These are phyloP conservation scores for Triticum monococcum DNA, from an alignment of 176 grass and related monocot species.

Conservation along the genomic window DNA sequence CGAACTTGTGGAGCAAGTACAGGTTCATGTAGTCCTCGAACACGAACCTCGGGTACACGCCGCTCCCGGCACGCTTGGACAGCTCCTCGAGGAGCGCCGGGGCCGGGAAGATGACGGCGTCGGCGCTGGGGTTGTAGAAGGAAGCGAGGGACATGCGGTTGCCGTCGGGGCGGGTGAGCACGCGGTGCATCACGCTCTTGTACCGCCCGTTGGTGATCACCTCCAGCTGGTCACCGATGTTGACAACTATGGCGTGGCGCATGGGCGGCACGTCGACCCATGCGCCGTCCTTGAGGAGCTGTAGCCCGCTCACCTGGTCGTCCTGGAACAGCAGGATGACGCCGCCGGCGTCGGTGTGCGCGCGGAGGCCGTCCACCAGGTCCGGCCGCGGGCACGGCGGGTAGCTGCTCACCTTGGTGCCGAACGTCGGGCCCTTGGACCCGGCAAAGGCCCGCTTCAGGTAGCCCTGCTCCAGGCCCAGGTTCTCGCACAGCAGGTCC, in stretches of 20 bases:
- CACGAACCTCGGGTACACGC: conserved; percentile 73
- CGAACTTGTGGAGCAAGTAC: conserved; percentile 72
- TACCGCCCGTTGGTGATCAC: conserved; percentile 17
- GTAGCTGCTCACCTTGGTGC: conserved; percentile 90
- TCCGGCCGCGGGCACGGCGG: conserved; percentile 79
- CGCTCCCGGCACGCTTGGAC: too few relatives aligned
- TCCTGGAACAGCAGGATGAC: conserved; percentile 45
- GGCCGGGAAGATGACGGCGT: neutral
- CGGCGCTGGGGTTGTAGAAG: neutral
- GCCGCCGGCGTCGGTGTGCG: conserved; percentile 92
- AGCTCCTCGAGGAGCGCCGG: neutral
- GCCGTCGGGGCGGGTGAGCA: neutral
- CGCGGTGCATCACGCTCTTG: conserved; percentile 13
- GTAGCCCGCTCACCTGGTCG: neutral
- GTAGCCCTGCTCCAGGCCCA: conserved; percentile 72
- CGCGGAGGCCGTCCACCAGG: conserved; percentile 73
- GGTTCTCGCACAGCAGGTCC: conserved; percentile 80
- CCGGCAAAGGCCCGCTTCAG: conserved; percentile 62
- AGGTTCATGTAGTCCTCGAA: conserved; percentile 99
- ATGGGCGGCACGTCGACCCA: neutral
- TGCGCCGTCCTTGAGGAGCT: neutral
- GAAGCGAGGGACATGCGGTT: conserved; percentile 1
- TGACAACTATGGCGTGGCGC: neutral
- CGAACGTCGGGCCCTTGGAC: conserved; percentile 66
- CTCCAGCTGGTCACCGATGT: conserved; percentile 5